Evolutionary conservation across 805 yeast species (phyloP), one percentile per base, ranked within the genome.

Genomic region (Lipomyces spencermartinsiae): DNA sequence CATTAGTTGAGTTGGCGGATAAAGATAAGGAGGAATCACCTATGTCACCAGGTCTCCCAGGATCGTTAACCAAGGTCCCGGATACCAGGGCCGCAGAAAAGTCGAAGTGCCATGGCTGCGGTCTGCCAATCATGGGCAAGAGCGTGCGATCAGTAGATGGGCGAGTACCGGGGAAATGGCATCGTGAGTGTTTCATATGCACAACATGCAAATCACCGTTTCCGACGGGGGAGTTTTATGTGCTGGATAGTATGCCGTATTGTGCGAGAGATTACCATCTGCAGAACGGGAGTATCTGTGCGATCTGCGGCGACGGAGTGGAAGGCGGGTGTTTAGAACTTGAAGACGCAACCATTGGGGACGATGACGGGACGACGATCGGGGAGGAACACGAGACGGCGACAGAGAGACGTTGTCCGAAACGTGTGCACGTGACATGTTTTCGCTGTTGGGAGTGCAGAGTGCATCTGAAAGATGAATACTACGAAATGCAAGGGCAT

Each of bases 301-400:
- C 82, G 59, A 79, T 83, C 16, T 94, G 99, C 78, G 82, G 84
- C 12, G 73, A 74, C 4, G 97, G 96, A 37, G 91, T 95, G 59
- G 97, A 94, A 77, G 98, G 98, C 4, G 87, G 87, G 76, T 94
- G 98, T 78, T 83, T 94, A 55, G 97, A 92, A 74, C 90, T 88
- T 73, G 93, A 89, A 74, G 58, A 51, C 33, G 49, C 8, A 5
- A 16, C n/a, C 2, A 29, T 1, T n/a, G 46, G 34, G 33, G 62
- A 43, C 16, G 8, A 35, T 25, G 55, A n/a, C 56, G 22, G 16
- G 9, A 22, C 19, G 9, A 22, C 19, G 14, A 43, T n/a, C 7
- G 8, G 22, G 49, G 49, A 37, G 43, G 43, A 35, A 8, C 39
- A 4, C 39, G 39, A 37, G n/a, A 12, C 1, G 43, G 43, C 43